A percentile compares a stretch with the other conserved stretches of the same genome.
These are phyloP conservation scores for Niebla homalea DNA, from an alignment of 495 filamentous ascomycete species.

Conservation along the genomic window DNA sequence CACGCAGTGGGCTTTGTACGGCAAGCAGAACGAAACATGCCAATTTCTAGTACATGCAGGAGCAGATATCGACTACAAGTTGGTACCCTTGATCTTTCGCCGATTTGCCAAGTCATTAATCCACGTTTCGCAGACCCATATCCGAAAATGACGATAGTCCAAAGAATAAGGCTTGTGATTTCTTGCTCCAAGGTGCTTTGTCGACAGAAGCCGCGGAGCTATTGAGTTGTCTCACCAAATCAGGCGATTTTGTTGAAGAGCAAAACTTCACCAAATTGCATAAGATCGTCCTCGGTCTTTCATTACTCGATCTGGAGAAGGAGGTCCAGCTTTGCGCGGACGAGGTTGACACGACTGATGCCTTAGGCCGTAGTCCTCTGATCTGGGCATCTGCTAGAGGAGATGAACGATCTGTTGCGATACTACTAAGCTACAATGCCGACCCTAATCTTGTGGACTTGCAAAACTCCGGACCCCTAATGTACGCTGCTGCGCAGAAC, in stretches of 20 bases:
- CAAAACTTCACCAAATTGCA: slow-evolving; percentile 21
- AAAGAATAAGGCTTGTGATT: slow-evolving; percentile 17
- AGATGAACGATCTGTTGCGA: slow-evolving; percentile 11
- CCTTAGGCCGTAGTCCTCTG: slow-evolving; percentile 23
- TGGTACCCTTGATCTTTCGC: background rate
- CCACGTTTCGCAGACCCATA: slow-evolving; percentile 4
- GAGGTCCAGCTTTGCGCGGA: slow-evolving; percentile 15
- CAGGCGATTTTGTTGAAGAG: slow-evolving; percentile 21
- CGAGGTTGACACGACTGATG: slow-evolving; percentile 21
- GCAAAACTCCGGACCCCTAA: slow-evolving; percentile 9
- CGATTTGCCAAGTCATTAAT: background rate
- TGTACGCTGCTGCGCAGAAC: slow-evolving; percentile 13
- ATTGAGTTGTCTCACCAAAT: slow-evolving; percentile 10
- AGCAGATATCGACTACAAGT: slow-evolving; percentile 20
- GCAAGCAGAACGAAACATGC: slow-evolving; percentile 19
- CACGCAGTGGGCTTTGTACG: slow-evolving; percentile 21
- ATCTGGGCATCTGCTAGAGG: slow-evolving; percentile 22
- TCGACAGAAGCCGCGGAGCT: slow-evolving; percentile 8
- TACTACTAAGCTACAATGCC: slow-evolving; percentile 16
- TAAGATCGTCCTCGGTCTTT: slow-evolving; percentile 21
- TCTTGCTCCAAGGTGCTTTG: slow-evolving; percentile 4
- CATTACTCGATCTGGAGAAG: slow-evolving; percentile 14
- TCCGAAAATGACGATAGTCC: slow-evolving; percentile 18
- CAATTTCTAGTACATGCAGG: slow-evolving; percentile 20
- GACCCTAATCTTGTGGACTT: slow-evolving; percentile 21